Base-by-base conservation (phyloP, 495 filamentous ascomycete genomes). In the Immersiella caudata region DNA sequence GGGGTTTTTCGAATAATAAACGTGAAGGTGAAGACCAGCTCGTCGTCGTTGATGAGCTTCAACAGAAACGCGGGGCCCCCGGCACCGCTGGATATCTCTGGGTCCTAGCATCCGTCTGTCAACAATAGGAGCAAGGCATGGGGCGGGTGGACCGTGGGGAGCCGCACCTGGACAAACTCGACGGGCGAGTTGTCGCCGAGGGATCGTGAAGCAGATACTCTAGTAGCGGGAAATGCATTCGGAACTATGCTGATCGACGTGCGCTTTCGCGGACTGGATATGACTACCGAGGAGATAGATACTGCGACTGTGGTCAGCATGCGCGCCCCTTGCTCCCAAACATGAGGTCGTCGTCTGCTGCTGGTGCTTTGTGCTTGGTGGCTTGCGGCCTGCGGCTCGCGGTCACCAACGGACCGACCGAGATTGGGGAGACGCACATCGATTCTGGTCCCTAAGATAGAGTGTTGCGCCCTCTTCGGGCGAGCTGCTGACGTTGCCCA, bases 401-500 rank as follows among this genome's bases (percentile, higher is more conserved):
- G 60, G 20, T 11, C 35, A 27, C 25, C 21, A 27, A 54, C n/a
- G 25, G 14, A 46, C 6, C 21, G 20, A 29, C 21, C 18, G 52
- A 52, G 57, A 8, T 40, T 22, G 21, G 65, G 24, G 54, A 66
- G 40, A 79, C 82, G 60, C 78, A 98, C 94, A 87, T 83, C 92
- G 88, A 74, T 83, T 91, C 80, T 97, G 95, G 76, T 99, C 94
- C 81, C 91, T 90, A 78, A 97, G 84, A 76, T 90, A 93, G 78
- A 97, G 79, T 73, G 85, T 83, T 69, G 89, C 86, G 74, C 91
- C 90, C 80, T 97, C 94, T 74, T 97, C 94, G 69, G 89, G 88
- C 79, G 88, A 90, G 83, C 94, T 97, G 79, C 86, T 90, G 78
- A 98, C 90, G 83, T 91, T 93, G 68, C 95, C 95, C 95, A 99